phyloP scores from a whole-genome alignment of 2,329 filamentous ascomycete species.

The Colletotrichum eleusines region DNA sequence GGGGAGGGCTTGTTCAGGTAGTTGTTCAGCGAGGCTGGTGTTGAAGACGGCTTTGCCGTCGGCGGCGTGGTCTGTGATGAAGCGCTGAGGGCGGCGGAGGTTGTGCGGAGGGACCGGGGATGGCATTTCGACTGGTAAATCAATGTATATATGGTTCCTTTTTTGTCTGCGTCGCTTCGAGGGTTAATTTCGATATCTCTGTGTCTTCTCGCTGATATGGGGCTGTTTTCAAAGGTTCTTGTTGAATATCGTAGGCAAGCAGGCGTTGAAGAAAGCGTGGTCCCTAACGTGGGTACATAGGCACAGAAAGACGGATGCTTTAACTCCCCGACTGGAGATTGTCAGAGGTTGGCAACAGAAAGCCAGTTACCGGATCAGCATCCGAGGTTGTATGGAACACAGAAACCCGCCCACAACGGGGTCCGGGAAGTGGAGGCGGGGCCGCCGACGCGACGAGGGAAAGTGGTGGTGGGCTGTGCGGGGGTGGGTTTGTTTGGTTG shows the following conservation, averaged over 20 bases:
- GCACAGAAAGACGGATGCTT: conserved; percentile 6
- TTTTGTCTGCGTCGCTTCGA: not conserved
- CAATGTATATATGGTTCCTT: not conserved
- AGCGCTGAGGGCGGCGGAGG: conserved; percentile 44
- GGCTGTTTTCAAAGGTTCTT: not conserved
- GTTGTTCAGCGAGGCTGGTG: conserved; percentile 44
- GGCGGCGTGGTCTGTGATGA: conserved; percentile 51
- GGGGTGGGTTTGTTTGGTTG: conserved; percentile 17
- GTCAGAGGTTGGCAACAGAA: conserved; percentile 9
- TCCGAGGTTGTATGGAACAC: conserved; percentile 7
- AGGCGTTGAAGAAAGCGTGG: not conserved
- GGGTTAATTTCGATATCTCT: no score
- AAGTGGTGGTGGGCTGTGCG: conserved; percentile 21
- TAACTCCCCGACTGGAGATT: conserved; percentile 1
- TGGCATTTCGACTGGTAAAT: conserved; percentile 6
- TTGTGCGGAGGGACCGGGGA: conserved; percentile 12
- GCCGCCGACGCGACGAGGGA: conserved; percentile 20
- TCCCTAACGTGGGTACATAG: not conserved
- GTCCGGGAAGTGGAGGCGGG: conserved; percentile 39
- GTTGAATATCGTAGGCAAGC: not conserved
- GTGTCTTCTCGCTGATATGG: not conserved
- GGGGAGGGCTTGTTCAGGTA: conserved; percentile 41
- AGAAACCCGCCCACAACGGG: not conserved
- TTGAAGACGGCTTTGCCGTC: conserved; percentile 52
- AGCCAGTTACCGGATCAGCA: conserved; percentile 28